phyloP scores from a whole-genome alignment of 139 green algal genomes.

The Eudorina sp. region DNA sequence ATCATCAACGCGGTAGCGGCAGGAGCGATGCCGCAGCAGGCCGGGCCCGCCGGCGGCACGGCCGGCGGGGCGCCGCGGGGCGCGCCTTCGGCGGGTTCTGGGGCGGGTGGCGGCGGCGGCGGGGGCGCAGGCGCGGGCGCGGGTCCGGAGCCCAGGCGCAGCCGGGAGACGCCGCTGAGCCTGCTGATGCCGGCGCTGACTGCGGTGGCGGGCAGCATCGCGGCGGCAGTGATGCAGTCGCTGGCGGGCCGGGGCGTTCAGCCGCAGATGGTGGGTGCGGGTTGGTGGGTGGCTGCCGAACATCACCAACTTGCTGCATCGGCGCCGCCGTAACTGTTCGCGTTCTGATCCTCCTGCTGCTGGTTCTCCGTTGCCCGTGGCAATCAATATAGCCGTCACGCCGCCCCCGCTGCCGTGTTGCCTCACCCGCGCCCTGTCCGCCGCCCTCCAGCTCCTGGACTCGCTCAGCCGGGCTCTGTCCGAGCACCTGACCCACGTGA shows the following conservation, averaged over 20 bases:
- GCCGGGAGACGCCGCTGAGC: conserved; percentile 2
- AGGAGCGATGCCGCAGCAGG: neutral
- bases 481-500: conserved; percentile 15
- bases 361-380: too few species aligned
- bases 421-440: neutral
- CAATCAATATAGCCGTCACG: too few species aligned
- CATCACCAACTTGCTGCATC: too few species aligned
- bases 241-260: conserved; percentile 24
- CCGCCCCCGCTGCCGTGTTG: too few species aligned
- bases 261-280: neutral
- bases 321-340: too few species aligned
- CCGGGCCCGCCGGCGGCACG: neutral
- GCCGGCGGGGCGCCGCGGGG: neutral
- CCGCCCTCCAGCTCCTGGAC: neutral
- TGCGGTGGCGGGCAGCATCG: conserved; percentile 32
- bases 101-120: neutral
- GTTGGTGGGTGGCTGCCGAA: neutral
- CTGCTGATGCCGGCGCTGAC: conserved; percentile 39
- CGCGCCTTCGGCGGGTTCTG: neutral
- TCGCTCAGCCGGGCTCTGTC: neutral
- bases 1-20: neutral
- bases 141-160: neutral
- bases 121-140: neutral
- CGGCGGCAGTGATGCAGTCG: neutral
- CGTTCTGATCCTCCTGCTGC: too few species aligned